Evolutionary conservation across 2,329 filamentous ascomycete species (phyloP), one percentile per base, ranked within the genome.

Genomic region (Neopestalotiopsis sp.): DNA sequence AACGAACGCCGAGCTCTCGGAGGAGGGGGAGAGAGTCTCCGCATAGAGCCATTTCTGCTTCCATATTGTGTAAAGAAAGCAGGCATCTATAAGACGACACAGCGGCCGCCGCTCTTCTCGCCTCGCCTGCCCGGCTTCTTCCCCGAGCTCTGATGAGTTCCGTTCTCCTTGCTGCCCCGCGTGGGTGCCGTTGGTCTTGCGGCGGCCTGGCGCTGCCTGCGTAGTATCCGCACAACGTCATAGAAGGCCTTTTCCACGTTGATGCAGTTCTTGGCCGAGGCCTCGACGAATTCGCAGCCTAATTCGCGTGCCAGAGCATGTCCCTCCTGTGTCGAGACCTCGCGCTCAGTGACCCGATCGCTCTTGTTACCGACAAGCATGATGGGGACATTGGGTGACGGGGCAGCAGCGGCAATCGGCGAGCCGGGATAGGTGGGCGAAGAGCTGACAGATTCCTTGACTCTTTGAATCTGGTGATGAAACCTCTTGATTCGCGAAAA

Each of bases 351-450:
- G 61, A 97, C 94, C 76, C 96, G 89, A 82, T 99, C 96, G 83
- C 94, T 97, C 85, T 99, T 99, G 86, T 99, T 98, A 74, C 96
- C 96, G 45, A 99, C 96, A 38, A 99, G 88, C 96, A 99, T 98
- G 76, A 99, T 94, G 61, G 96, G 96, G 17, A 96, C 94, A 24
- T 92, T 92, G 71, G 89, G 86, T 71, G 89, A 89, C 32, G 88
- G 83, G 79, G 81, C 81, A 78, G 84, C 81, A 75, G 89, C 75
- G 78, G 91, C 83, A 75, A 94, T 86, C 64, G 92, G 92, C 30
- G 92, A 94, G 71, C 92, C 92, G 7, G 91, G 90, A 75, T 94
- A 95, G 34, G 91, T 92, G 7, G 92, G 91, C 30, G 92, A 94
- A 59, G 91, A 90, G 63, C 91, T 88, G 74, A 90, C 90, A 1